Evolutionary conservation across 2,329 filamentous ascomycete species (phyloP).

Genomic region (Dactylonectria macrodidyma): DNA sequence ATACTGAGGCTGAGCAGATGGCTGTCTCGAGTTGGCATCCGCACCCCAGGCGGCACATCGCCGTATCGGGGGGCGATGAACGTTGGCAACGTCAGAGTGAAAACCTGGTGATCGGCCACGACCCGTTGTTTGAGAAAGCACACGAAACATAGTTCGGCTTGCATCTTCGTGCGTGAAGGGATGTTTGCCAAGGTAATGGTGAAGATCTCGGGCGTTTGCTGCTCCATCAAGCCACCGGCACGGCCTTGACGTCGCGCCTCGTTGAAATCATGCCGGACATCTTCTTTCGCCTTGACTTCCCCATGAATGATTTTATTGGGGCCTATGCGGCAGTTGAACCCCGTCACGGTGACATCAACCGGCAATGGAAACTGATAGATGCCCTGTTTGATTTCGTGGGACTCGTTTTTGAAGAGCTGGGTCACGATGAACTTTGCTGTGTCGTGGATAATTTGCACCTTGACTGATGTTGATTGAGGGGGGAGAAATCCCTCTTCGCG

Average conservation of each 20-base stretch:
- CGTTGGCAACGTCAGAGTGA: background rate
- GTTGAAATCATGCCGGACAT: background rate
- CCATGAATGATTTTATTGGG: background rate
- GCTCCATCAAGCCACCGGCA: background rate
- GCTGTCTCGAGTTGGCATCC: background rate
- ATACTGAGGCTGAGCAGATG: background rate
- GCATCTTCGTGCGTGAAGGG: background rate
- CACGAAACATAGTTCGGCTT: too few species aligned
- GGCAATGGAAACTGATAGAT: conserved; percentile 1
- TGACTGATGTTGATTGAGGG: background rate
- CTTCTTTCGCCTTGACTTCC: background rate
- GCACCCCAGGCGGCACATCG: background rate
- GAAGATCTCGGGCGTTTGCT: conserved; percentile 9
- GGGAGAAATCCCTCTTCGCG: background rate
- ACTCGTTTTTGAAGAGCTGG: background rate
- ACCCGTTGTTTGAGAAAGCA: too few species aligned
- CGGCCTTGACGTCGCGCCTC: background rate
- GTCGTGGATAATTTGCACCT: background rate
- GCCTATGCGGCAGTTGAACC: background rate
- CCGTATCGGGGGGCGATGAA: background rate
- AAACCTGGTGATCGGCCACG: too few species aligned
- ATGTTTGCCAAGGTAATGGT: background rate
- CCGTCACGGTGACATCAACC: background rate
- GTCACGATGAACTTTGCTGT: background rate
- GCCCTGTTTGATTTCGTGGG: background rate